A percentile compares a stretch with the other conserved stretches of the same genome.
phyloP scores from a whole-genome alignment of 2,329 filamentous ascomycete species.

The Pseudogymnoascus sp. region DNA sequence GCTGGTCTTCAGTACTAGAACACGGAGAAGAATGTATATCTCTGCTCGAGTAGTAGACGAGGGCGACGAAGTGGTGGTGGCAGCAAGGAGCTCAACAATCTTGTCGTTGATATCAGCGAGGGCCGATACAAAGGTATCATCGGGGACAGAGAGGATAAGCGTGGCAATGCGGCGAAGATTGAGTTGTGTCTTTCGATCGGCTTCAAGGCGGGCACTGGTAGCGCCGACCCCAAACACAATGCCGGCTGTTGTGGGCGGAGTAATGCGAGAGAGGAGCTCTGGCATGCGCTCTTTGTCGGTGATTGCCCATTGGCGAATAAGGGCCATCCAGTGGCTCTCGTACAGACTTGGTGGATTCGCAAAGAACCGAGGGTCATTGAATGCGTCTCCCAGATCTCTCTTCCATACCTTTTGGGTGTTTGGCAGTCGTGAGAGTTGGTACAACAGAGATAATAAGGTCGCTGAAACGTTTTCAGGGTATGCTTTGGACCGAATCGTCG shows the following conservation, averaged over 20 bases:
- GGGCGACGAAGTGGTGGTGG: conserved; percentile 80
- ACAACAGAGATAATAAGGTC: conserved; percentile 62
- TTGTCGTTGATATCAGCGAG: conserved; percentile 69
- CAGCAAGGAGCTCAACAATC: conserved; percentile 74
- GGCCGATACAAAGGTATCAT: conserved; percentile 74
- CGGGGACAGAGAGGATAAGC: conserved; percentile 65
- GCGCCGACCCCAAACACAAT: conserved; percentile 99
- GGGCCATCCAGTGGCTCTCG: conserved; percentile 67
- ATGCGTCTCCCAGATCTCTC: conserved; percentile 84
- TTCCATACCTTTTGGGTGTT: conserved; percentile 85
- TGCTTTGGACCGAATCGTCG: conserved; percentile 70
- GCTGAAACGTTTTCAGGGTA: conserved; percentile 80
- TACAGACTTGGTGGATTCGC: conserved; percentile 57
- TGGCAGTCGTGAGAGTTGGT: conserved; percentile 66
- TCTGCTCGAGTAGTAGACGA: conserved; percentile 85
- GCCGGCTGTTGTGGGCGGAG: conserved; percentile 80
- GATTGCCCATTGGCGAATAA: conserved; percentile 75
- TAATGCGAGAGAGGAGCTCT: conserved; percentile 70
- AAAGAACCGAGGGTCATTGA: conserved; percentile 85
- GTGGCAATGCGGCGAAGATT: conserved; percentile 77
- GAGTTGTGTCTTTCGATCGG: conserved; percentile 85
- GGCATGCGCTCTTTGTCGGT: conserved; percentile 81
- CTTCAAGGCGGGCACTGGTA: conserved; percentile 85
- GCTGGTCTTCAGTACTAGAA: conserved; percentile 70
- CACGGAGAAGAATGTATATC: conserved; percentile 78